Conservation (phyloP, 2,329 filamentous ascomycete species). For the Trichoderma lentiforme region DNA sequence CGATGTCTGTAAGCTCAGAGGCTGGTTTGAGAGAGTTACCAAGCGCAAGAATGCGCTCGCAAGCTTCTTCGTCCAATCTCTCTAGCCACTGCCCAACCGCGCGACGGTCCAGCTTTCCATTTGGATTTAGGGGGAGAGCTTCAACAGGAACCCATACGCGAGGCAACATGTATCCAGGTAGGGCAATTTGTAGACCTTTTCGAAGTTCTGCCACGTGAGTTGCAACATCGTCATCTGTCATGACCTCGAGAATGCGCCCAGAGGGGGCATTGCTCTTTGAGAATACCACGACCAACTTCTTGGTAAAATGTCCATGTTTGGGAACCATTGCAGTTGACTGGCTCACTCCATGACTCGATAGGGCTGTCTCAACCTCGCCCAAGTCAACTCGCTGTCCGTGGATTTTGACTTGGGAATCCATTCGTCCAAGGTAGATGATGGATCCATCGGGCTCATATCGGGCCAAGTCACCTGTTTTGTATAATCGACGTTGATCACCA, state of each 20-base stretch:
- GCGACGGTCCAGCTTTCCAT: background rate
- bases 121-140: background rate
- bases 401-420: constrained; percentile 55
- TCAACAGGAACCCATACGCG: background rate
- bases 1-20: background rate
- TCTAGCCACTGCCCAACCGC: background rate
- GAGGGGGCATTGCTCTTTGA: background rate
- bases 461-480: constrained; percentile 46
- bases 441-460: constrained; percentile 37
- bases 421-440: constrained; percentile 45
- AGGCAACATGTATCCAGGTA: background rate
- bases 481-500: constrained; percentile 28
- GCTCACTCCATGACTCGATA: background rate
- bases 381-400: constrained; percentile 51
- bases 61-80: background rate
- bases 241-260: background rate
- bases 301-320: background rate
- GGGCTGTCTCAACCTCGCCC: background rate
- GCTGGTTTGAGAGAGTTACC: background rate
- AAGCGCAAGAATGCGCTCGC: background rate
- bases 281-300: background rate
- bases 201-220: background rate
- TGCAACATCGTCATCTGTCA: background rate
- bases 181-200: background rate
- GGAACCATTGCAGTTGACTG: background rate